Base-by-base conservation (phyloP, 2,329 filamentous ascomycete genomes). In the Fusarium cicatricum region DNA sequence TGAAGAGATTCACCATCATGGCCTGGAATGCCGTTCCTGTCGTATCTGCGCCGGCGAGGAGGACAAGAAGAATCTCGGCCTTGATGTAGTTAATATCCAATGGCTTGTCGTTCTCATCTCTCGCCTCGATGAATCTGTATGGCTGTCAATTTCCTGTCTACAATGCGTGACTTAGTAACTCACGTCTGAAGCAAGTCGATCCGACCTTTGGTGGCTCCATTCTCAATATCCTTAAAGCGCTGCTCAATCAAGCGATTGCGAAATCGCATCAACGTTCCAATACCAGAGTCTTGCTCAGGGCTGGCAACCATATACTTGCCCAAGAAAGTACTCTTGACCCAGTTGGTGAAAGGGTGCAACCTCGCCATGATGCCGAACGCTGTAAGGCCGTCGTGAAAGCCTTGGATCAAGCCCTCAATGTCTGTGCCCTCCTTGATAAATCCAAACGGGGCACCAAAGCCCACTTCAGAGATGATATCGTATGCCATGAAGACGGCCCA, bases 231-330 rank as follows among this genome's bases (percentile, higher is more conserved):
- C 21, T 75, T 68, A 19, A 78, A 70, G 1, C 84, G 76, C 57
- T 83, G 71, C 17, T 71, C 65, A 51, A 86, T 78, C 2, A 86
- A 74, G 21, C 76, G 75, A 60, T 86, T 83, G 4, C 83, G 80
- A 68, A 85, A 85, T 9, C 80, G 75, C 82, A 86, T 85, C 50
- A 85, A 65, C 1, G 77, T 79, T 1, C 83, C 83, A 29, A 85
- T 83, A 1, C 82, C 83, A 11, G 76, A 79, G 33, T 82, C 70
- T 29, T 86, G 78, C 40, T 83, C 77, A 0, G 83, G 82, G 11
- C 61, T 66, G 39, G 34, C 63, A 1, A 66, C 63, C 47, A 61
- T 44, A 5, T 61, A 66, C 19, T 59, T 66, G 16, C 63, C 56
- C n/a, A 62, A n/a, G 33, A 62, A 62, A 12, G 52, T 64, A 7